Percentiles rank a stretch among this genome's conserved stretches.
These are phyloP conservation scores for Silene conica DNA, from an alignment of 148 eudicot genomes.

Conservation along the genomic window DNA sequence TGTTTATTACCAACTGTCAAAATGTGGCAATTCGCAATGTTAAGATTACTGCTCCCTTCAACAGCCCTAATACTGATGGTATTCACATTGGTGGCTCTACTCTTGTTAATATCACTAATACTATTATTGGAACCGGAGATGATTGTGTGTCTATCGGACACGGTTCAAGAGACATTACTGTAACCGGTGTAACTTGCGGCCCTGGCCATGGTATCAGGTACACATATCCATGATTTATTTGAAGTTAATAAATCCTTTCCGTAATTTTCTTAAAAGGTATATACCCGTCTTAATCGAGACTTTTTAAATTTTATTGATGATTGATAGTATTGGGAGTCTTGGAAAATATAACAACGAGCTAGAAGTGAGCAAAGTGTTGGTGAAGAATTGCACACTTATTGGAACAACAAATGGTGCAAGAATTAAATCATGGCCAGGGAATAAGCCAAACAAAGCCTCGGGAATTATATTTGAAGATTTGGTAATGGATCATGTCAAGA, in stretches of 20 bases:
- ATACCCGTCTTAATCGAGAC: too few species aligned
- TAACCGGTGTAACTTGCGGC: conserved; percentile 43
- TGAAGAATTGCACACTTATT: conserved; percentile 33
- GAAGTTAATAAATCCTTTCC: too few species aligned
- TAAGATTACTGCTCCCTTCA: conserved; percentile 34
- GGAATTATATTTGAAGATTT: conserved; percentile 35
- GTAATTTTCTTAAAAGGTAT: too few species aligned
- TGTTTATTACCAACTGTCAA: conserved; percentile 22
- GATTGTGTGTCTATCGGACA: conserved; percentile 54
- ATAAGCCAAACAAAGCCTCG: conserved; percentile 22
- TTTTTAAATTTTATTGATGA: neutral
- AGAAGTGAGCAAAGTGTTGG: conserved; percentile 24
- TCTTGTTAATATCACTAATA: conserved; percentile 23
- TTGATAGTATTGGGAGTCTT: conserved; percentile 46
- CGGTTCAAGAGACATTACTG: conserved; percentile 30
- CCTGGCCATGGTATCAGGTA: conserved; percentile 69
- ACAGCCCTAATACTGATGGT: conserved; percentile 62
- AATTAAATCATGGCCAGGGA: conserved; percentile 45
- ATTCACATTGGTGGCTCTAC: conserved; percentile 33
- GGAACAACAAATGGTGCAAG: conserved; percentile 41
- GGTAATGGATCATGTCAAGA: conserved; percentile 35
- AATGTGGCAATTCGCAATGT: conserved; percentile 29
- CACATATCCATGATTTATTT: neutral
- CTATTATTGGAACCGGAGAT: conserved; percentile 44
- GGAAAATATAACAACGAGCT: conserved; percentile 25